Conservation (phyloP, 2,329 filamentous ascomycete species). For the Pseudogymnoascus sp. region DNA sequence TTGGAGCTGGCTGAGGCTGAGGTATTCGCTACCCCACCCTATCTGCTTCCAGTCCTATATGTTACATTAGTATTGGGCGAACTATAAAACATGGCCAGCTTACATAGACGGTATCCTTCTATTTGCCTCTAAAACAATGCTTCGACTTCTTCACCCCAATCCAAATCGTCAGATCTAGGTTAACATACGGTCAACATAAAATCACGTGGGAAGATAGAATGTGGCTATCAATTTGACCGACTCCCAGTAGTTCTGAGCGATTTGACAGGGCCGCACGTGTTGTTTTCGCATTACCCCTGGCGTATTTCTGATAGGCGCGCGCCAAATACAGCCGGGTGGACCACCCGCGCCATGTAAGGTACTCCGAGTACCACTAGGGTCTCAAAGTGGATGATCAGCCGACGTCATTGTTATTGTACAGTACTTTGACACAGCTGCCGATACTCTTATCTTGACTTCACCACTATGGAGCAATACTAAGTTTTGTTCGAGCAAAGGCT, state of each 20-base stretch:
- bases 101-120: background rate
- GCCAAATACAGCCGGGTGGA: background rate
- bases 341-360: background rate
- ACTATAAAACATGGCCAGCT: background rate
- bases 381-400: conserved; percentile 1
- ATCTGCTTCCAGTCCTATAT: background rate
- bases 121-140: background rate
- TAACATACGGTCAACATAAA: background rate
- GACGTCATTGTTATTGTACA: background rate
- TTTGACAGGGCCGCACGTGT: background rate
- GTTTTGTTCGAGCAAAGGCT: background rate
- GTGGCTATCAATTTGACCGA: background rate
- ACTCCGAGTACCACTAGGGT: background rate
- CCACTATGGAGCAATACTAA: background rate
- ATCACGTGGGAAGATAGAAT: background rate
- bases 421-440: background rate
- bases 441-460: background rate
- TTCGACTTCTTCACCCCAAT: background rate
- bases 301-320: background rate
- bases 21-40: background rate
- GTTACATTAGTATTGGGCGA: background rate
- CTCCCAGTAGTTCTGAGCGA: background rate
- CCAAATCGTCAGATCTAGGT: background rate
- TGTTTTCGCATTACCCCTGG: background rate
- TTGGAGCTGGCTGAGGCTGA: background rate